Evolutionary conservation across 257 asterid species (phyloP), one percentile per base, ranked within the genome.

Genomic region (Forsythia viridissima): DNA sequence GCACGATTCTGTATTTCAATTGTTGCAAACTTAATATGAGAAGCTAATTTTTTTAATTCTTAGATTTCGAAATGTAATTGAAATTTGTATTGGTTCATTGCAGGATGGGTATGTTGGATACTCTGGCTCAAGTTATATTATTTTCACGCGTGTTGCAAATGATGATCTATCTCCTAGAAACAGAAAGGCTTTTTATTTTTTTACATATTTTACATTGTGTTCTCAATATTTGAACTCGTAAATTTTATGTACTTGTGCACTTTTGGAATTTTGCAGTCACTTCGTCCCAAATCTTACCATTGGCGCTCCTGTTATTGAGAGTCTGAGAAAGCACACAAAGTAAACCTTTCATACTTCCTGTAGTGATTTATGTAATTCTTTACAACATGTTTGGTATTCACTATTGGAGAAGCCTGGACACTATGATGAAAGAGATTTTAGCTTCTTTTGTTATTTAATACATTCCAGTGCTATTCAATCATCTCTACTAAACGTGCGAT

Each of bases 81-180:
- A 68, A 39, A 57, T 63, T 8, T 39, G 10, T 52, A 18, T 73
- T 79, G 78, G 36, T 80, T 75, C 67, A 71, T 84, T 90, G 95
- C 98, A 92, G 98, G 98, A 94, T 72, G 98, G 98, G 98, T 94
- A 91, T 87, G 98, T 88, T 83, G 75, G 79, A 77, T 83, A 16
- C n/a, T 80, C 34, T 76, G 42, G 68, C 81, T 66, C 73, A 46
- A 69, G 70, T 78, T 63, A 30, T 46, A 21, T 40, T 9, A 15
- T 30, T 44, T 43, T 38, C 72, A 70, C 38, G 42, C 74, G 70
- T 76, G 74, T 73, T 68, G 59, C 75, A 10, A 68, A 52, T 57
- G 80, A 39, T 80, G 74, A 61, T 74, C 70, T 74, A 66, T 83
- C 79, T 52, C 71, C 70, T 36, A 78, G 71, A 24, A 4, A 30